These are phyloP conservation scores for Trichoderma sp. DNA, from an alignment of 2,329 filamentous ascomycete species.

Conservation along the genomic window DNA sequence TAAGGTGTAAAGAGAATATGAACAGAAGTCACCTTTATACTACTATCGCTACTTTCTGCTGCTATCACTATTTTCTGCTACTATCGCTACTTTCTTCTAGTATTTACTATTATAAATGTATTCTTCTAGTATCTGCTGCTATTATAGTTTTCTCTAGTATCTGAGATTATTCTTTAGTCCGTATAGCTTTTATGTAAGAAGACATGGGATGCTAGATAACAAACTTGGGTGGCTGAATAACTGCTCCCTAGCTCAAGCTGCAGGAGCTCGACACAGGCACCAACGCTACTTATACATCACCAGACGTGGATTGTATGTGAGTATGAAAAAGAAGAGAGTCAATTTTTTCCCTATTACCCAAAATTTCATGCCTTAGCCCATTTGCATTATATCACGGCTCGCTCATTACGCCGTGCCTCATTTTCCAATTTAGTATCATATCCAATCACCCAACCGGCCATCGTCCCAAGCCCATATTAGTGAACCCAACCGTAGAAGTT, in stretches of 20 bases:
- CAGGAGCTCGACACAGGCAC: neutral
- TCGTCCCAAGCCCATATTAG: neutral
- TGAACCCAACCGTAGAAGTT: constrained; percentile 68
- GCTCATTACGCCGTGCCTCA: neutral
- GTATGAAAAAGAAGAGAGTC: neutral
- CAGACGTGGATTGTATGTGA: neutral
- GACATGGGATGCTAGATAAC: no score
- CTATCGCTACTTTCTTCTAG: no score
- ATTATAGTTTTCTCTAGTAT: no score
- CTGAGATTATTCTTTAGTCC: no score
- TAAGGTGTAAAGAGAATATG: no score
- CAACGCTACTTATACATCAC: neutral
- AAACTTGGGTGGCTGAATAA: no score
- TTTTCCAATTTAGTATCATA: neutral
- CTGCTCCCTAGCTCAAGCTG: neutral
- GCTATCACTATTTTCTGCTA: no score
- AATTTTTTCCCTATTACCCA: neutral
- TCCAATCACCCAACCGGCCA: neutral
- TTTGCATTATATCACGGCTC: neutral
- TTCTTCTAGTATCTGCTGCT: no score
- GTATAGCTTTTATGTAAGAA: no score
- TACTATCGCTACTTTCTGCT: no score
- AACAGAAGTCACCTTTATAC: no score
- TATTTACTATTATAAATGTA: no score
- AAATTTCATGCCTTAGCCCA: neutral